Evolutionary conservation across 257 asterid species (phyloP).

Genomic region (Nemophila menziesii): DNA sequence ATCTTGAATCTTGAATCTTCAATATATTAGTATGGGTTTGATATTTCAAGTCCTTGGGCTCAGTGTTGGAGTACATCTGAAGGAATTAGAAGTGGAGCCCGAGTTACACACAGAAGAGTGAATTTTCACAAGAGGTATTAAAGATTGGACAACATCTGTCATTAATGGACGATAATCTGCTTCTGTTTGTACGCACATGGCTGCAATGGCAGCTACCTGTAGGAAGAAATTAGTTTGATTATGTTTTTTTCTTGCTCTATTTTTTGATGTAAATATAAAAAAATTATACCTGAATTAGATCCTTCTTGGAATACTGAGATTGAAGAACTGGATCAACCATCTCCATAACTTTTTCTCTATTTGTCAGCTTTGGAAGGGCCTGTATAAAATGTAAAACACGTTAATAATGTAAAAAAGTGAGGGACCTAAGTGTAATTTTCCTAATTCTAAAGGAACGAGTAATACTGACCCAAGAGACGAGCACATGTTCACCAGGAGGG

Average conservation of each 20-base stretch:
- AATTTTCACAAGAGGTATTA: constrained; percentile 62
- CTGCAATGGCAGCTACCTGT: constrained; percentile 81
- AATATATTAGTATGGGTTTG: background rate
- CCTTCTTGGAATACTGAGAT: constrained; percentile 50
- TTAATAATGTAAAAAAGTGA: too few relatives aligned
- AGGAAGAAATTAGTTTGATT: background rate
- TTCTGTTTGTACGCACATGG: constrained; percentile 79
- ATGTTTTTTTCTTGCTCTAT: background rate
- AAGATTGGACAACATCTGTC: constrained; percentile 77
- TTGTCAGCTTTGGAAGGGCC: constrained; percentile 76
- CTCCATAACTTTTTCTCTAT: constrained; percentile 54
- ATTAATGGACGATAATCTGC: constrained; percentile 77
- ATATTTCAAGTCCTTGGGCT: constrained; percentile 20
- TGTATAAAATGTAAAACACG: constrained; percentile 8
- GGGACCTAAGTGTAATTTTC: background rate
- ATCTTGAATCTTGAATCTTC: background rate
- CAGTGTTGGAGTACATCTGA: constrained; percentile 19
- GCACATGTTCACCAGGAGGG: constrained; percentile 64
- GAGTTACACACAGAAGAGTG: constrained; percentile 20
- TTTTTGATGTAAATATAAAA: background rate
- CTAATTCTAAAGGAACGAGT: background rate
- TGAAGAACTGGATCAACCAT: constrained; percentile 65
- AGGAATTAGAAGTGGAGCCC: constrained; percentile 18
- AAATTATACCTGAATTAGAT: constrained; percentile 55
- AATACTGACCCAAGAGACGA: constrained; percentile 61